Percentiles rank a stretch among this genome's conserved stretches.
Evolutionary conservation across 140 eudicot genomes (phyloP).

Genomic region (Flaveria floridana): DNA sequence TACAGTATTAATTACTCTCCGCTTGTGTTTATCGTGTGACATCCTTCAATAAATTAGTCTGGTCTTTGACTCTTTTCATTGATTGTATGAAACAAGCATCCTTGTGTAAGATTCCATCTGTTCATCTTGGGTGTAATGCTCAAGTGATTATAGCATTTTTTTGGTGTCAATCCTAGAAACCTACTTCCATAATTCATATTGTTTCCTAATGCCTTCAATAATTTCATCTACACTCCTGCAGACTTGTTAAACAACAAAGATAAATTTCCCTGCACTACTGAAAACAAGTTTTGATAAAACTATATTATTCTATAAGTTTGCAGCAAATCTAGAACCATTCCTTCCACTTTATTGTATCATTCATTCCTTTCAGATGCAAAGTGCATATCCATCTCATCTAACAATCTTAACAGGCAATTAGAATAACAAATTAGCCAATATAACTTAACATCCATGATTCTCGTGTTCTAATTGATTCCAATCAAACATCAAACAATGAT

Average conservation of each 20-base stretch:
- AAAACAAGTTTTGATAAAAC: neutral
- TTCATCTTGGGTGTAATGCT: neutral
- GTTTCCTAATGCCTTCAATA: neutral
- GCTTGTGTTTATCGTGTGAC: neutral
- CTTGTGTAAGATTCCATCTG: neutral
- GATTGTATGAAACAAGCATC: slow-evolving; percentile 13
- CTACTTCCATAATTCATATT: neutral
- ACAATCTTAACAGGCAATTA: neutral
- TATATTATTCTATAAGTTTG: neutral
- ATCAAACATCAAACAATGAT: neutral
- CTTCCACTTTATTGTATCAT: neutral
- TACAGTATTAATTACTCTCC: neutral
- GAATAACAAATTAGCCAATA: neutral
- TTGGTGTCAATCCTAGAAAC: neutral
- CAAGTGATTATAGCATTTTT: neutral
- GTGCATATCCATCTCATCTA: too few relatives aligned
- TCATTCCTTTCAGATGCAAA: slow-evolving; percentile 3
- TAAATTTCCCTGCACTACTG: neutral
- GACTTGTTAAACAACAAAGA: neutral
- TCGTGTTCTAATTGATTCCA: neutral
- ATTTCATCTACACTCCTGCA: neutral
- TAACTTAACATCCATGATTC: neutral
- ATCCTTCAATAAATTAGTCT: neutral
- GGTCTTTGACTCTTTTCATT: neutral
- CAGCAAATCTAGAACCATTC: neutral